phyloP scores from a whole-genome alignment of 306 rosid species.

The Cucurbita ficifolia region DNA sequence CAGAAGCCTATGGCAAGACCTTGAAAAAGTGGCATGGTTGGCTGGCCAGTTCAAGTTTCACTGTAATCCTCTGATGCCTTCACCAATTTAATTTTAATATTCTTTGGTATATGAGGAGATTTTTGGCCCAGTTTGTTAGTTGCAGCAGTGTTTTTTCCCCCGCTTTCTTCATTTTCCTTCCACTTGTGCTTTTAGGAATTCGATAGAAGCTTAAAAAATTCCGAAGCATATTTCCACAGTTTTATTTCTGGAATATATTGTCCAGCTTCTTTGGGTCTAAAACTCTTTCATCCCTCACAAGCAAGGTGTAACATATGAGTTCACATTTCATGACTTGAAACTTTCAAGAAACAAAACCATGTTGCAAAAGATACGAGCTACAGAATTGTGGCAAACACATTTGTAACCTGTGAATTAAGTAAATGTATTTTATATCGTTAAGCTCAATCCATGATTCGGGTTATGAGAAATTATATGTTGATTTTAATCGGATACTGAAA shows the following conservation, averaged over 20 bases:
- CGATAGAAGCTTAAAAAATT: not conserved
- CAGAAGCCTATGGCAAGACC: conserved; percentile 78
- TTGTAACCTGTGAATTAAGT: not conserved
- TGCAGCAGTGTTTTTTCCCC: not conserved
- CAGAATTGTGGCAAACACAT: not conserved
- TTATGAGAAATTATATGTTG: not conserved
- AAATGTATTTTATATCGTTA: not conserved
- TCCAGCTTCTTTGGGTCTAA: not conserved
- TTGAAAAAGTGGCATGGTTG: conserved; percentile 96
- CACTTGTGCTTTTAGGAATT: not conserved
- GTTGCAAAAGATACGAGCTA: not conserved
- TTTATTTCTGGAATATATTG: not conserved
- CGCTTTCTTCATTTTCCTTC: not conserved
- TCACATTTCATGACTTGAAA: not conserved
- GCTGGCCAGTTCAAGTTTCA: conserved; percentile 91
- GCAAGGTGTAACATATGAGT: not conserved
- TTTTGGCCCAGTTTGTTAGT: not conserved
- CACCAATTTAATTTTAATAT: conserved; percentile 3
- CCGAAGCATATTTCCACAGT: not conserved
- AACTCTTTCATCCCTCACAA: not conserved
- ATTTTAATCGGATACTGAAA: conserved; percentile 1
- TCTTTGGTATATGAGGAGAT: not conserved
- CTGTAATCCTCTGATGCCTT: conserved; percentile 41
- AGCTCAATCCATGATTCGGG: not conserved
- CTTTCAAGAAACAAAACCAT: not conserved